These are phyloP conservation scores for Boletus rufocinnamomeus DNA, from an alignment of 768 basidiomycete genomes.

Conservation along the genomic window DNA sequence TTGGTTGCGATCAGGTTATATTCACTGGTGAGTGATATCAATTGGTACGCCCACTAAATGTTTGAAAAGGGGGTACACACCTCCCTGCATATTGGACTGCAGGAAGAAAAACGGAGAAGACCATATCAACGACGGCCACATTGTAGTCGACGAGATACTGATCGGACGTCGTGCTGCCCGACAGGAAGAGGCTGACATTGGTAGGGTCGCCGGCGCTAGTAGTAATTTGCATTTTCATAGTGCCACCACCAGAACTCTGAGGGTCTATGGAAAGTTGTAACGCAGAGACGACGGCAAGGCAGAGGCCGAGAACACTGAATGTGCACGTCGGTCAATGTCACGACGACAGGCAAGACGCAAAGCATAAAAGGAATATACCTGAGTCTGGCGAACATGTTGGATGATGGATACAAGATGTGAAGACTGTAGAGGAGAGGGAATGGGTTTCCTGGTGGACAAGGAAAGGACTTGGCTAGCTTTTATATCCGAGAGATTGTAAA, in stretches of 20 bases:
- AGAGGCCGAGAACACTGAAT: background rate
- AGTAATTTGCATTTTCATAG: no score
- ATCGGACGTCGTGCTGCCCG: rapidly evolving
- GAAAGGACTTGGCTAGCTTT: background rate
- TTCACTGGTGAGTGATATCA: background rate
- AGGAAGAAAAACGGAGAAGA: rapidly evolving
- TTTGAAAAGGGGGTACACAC: background rate
- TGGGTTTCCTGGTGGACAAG: background rate
- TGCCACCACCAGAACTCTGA: no score
- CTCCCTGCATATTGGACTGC: rapidly evolving
- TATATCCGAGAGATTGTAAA: background rate
- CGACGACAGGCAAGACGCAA: background rate
- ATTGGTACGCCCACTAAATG: background rate
- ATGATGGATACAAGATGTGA: background rate
- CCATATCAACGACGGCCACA: rapidly evolving
- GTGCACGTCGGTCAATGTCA: background rate
- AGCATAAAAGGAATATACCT: background rate
- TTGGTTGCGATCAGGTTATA: background rate
- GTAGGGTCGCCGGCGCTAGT: background rate
- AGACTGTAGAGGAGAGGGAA: background rate
- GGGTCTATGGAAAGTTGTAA: no score
- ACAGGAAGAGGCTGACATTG: background rate
- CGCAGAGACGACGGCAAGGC: background rate
- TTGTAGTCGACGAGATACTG: no score
- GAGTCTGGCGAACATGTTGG: no score